phyloP scores from a whole-genome alignment of 805 yeast species.

The Saturnispora sekii region DNA sequence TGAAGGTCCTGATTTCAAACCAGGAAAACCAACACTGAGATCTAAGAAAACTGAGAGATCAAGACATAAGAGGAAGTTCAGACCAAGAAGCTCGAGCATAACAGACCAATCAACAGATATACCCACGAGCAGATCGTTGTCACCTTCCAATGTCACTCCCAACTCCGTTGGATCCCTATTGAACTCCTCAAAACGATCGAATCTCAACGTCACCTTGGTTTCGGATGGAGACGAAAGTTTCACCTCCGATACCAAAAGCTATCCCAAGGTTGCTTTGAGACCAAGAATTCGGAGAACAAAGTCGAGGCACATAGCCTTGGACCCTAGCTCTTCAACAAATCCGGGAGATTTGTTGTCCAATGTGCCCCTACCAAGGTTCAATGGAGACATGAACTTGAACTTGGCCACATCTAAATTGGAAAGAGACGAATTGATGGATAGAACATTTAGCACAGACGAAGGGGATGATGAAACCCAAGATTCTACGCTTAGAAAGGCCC shows the following conservation, averaged over 20 bases:
- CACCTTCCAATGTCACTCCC: not conserved
- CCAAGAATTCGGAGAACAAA: constrained; percentile 1
- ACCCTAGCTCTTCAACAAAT: constrained; percentile 48
- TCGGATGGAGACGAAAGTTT: constrained; percentile 22
- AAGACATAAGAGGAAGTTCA: no score
- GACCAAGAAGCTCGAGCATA: no score
- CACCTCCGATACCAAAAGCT: constrained; percentile 1
- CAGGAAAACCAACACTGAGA: not conserved
- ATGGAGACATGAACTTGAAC: constrained; percentile 6
- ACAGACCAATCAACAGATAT: no score
- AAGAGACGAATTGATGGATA: constrained; percentile 23
- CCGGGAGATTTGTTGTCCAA: constrained; percentile 84
- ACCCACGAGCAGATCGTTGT: not conserved
- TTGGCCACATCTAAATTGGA: constrained; percentile 8
- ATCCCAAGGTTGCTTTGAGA: not conserved
- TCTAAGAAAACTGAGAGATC: not conserved
- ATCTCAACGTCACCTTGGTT: not conserved
- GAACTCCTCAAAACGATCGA: constrained; percentile 4
- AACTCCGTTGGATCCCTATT: not conserved
- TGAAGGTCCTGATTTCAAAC: no score
- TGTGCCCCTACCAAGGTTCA: constrained; percentile 43
- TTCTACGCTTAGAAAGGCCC: constrained; percentile 47
- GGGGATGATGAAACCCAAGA: constrained; percentile 58
- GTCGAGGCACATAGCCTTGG: constrained; percentile 43
- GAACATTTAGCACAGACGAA: constrained; percentile 40